Evolutionary conservation across 2,329 filamentous ascomycete species (phyloP).

Genomic region (Didymella segeticola): DNA sequence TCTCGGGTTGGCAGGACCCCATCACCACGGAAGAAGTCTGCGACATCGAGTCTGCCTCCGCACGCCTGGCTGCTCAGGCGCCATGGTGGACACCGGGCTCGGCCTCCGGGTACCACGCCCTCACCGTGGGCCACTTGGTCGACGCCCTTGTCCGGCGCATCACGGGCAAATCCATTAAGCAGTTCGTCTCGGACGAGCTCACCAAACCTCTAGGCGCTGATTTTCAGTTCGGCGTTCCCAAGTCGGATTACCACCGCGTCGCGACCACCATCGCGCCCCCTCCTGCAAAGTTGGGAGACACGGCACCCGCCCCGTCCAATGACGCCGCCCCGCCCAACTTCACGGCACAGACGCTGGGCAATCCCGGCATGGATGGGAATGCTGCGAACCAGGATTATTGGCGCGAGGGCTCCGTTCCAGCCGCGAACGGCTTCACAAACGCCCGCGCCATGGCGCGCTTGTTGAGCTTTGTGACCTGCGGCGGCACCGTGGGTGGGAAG

Average conservation of each 20-base stretch:
- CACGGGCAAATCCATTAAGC: constrained; percentile 6
- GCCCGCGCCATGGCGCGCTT: constrained; percentile 20
- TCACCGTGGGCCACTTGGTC: constrained; percentile 26
- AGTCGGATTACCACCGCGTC: constrained; percentile 13
- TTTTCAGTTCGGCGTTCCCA: constrained; percentile 20
- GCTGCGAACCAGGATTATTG: constrained; percentile 8
- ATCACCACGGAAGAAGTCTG: constrained; percentile 14
- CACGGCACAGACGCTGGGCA: constrained; percentile 12
- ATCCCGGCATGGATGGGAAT: constrained; percentile 14
- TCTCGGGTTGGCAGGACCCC: constrained; percentile 20
- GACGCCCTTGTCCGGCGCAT: constrained; percentile 17
- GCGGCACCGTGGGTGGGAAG: constrained; percentile 1
- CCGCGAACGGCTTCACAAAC: constrained; percentile 23
- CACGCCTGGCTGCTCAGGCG: constrained; percentile 17
- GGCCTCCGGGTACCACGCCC: constrained; percentile 22
- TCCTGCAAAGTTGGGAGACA: constrained; percentile 1
- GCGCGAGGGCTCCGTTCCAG: constrained; percentile 3
- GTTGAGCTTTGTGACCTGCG: constrained; percentile 15
- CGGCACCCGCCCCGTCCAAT: background rate
- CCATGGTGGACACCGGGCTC: constrained; percentile 29
- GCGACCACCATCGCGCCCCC: constrained; percentile 24
- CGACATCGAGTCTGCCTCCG: constrained; percentile 13
- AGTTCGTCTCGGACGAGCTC: constrained; percentile 64
- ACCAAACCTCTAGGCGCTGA: constrained; percentile 61
- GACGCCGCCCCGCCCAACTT: background rate